Percentiles rank a stretch among this genome's conserved stretches.
Evolutionary conservation across 2,329 filamentous ascomycete species (phyloP).

Genomic region (Fusarium sp.): DNA sequence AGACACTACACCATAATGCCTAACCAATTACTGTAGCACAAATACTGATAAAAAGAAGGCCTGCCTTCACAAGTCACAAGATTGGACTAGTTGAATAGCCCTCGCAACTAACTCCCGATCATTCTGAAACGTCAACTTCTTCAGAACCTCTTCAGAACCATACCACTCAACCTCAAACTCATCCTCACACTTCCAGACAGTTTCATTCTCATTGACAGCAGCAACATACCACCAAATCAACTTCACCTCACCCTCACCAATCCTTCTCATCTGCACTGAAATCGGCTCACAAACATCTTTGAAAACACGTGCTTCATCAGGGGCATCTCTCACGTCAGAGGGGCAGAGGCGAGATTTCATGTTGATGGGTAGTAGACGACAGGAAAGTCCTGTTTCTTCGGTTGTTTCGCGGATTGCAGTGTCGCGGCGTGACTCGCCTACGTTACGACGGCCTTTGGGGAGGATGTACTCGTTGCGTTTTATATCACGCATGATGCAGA

Average conservation of each 20-base stretch:
- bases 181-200: neutral
- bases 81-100: neutral
- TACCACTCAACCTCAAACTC: neutral
- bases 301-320: neutral
- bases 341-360: neutral
- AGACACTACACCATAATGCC: neutral
- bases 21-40: neutral
- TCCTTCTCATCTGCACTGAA: neutral
- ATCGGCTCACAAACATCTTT: neutral
- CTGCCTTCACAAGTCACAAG: neutral
- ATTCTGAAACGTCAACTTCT: neutral
- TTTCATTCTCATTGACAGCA: neutral
- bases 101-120: neutral
- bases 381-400: neutral
- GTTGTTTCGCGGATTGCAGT: neutral
- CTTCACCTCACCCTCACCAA: neutral
- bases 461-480: neutral
- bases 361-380: neutral
- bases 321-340: fast-evolving
- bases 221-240: neutral
- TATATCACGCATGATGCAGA: neutral
- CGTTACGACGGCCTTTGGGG: neutral
- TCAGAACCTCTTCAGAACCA: neutral
- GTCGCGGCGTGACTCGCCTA: neutral
- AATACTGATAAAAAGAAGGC: neutral